Conservation (phyloP, 192 early-diverging fungal genomes). For the Backusella tarrabulga region DNA sequence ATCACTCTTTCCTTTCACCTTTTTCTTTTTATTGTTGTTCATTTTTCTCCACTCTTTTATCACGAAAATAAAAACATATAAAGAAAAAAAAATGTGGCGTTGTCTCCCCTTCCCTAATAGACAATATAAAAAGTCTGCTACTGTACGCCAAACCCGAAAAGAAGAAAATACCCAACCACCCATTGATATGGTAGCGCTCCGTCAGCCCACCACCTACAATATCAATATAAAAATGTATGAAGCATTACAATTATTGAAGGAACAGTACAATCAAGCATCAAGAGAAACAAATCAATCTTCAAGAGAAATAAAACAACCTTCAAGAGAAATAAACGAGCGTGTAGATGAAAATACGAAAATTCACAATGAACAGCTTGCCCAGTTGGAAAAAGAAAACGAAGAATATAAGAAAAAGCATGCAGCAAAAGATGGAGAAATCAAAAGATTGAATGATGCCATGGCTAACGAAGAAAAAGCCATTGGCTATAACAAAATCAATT, state of each 20-base stretch:
- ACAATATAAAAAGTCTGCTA: no score
- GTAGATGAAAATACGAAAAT: background rate
- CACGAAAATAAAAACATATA: background rate
- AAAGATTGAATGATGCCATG: background rate
- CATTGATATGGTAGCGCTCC: no score
- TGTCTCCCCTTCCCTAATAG: no score
- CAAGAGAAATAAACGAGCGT: background rate
- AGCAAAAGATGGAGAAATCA: background rate
- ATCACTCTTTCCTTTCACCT: background rate
- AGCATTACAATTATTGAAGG: background rate
- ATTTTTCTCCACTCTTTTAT: background rate
- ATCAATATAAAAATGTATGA: no score
- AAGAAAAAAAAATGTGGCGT: background rate
- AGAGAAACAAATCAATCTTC: background rate
- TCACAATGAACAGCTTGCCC: background rate
- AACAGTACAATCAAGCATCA: no score
- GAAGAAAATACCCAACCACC: no score
- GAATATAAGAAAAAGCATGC: background rate
- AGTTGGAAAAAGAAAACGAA: background rate
- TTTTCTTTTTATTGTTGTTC: background rate
- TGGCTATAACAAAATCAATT: background rate
- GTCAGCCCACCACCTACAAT: no score
- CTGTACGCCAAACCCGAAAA: no score
- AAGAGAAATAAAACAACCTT: background rate
- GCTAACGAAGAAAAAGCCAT: background rate